Percentiles rank a stretch among this genome's conserved stretches.
Evolutionary conservation across 2,329 filamentous ascomycete species (phyloP).

Genomic region (Lasiodiplodia sp.): DNA sequence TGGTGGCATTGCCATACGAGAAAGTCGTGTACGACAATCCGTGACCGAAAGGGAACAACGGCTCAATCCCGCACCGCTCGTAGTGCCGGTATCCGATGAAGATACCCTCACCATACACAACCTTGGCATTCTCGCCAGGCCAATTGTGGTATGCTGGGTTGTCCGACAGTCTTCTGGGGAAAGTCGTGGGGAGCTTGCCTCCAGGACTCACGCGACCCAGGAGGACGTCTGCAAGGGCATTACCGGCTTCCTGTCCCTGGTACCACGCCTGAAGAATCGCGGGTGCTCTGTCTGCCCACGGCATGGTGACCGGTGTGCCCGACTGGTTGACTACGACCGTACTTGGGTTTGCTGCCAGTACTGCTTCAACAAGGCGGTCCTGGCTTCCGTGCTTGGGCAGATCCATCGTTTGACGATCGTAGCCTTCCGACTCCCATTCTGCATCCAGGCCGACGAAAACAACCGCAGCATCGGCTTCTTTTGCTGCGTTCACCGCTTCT

Average conservation of each 20-base stretch:
- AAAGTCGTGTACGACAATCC: constrained; percentile 81
- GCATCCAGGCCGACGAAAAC: constrained; percentile 79
- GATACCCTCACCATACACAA: constrained; percentile 75
- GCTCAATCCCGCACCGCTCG: constrained; percentile 59
- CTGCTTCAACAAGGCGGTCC: constrained; percentile 69
- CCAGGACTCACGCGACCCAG: constrained; percentile 77
- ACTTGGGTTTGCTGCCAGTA: constrained; percentile 70
- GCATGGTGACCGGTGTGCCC: constrained; percentile 75
- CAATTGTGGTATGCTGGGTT: constrained; percentile 77
- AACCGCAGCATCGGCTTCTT: constrained; percentile 76
- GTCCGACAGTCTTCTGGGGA: constrained; percentile 66
- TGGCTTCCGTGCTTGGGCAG: constrained; percentile 64
- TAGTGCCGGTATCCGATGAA: constrained; percentile 78
- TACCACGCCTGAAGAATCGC: constrained; percentile 81
- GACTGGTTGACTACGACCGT: constrained; percentile 78
- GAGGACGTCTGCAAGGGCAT: constrained; percentile 79
- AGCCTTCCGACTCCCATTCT: constrained; percentile 78
- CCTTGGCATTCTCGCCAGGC: constrained; percentile 72
- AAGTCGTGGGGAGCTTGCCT: constrained; percentile 77
- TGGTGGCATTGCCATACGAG: constrained; percentile 59
- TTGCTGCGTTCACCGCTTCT: constrained; percentile 71
- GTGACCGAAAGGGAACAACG: constrained; percentile 78
- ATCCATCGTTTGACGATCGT: constrained; percentile 69
- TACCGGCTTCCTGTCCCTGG: constrained; percentile 85
- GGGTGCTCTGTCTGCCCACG: constrained; percentile 70